Percentiles rank a stretch among this genome's conserved stretches.
phyloP scores from a whole-genome alignment of 2,329 filamentous ascomycete genomes.

The Colletotrichum salicis region DNA sequence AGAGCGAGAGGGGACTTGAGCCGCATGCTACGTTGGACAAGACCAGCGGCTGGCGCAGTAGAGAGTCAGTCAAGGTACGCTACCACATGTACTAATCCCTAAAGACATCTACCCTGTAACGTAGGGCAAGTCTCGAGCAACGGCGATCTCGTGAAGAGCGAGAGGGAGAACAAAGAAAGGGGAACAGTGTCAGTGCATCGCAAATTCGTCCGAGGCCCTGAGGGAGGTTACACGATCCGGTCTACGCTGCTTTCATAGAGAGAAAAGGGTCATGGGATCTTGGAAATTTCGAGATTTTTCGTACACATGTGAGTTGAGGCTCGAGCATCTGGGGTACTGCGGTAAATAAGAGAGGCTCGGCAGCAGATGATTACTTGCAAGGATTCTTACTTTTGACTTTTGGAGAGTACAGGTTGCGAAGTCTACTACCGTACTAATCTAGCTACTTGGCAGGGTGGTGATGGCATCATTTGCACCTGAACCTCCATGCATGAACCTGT shows the following conservation, averaged over 20 bases:
- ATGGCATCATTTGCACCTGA: constrained; percentile 12
- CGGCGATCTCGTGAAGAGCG: background rate
- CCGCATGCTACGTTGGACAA: background rate
- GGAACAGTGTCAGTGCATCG: background rate
- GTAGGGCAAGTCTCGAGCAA: background rate
- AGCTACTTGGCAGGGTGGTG: background rate
- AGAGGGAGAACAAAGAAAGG: background rate
- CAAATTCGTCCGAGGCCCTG: background rate
- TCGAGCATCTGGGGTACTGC: constrained; percentile 14
- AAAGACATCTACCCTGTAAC: background rate
- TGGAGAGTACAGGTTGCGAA: background rate
- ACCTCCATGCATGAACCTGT: constrained; percentile 21
- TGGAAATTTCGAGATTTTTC: background rate
- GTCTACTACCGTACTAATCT: background rate
- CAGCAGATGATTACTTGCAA: background rate
- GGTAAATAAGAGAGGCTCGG: background rate
- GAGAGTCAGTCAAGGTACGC: background rate
- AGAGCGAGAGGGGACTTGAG: background rate
- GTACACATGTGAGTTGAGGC: constrained; percentile 6
- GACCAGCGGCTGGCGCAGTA: background rate
- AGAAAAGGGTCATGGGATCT: background rate
- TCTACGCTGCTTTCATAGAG: background rate
- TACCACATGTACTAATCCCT: background rate
- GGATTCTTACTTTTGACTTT: background rate
- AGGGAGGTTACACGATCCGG: background rate